These are phyloP conservation scores for Thinopyrum elongatum DNA, from an alignment of 176 grass and related monocot species.

Conservation along the genomic window DNA sequence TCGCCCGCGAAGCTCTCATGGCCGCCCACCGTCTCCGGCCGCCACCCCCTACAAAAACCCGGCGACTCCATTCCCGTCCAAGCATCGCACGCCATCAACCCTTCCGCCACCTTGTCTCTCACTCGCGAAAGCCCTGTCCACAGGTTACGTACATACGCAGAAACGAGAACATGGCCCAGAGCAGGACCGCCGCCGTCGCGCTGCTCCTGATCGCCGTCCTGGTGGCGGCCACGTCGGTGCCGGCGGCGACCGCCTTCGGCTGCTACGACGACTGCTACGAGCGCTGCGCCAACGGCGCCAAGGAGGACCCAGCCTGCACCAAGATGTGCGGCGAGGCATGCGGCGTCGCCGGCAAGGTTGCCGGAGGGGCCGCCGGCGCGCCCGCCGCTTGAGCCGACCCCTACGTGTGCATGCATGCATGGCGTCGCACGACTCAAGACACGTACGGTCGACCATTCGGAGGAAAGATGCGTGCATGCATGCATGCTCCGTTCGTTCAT, in stretches of 20 bases:
- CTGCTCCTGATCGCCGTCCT: conserved; percentile 8
- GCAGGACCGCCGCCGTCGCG: conserved; percentile 14
- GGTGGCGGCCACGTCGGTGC: conserved; percentile 20
- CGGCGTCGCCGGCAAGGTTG: background rate
- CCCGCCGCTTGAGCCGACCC: background rate
- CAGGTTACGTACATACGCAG: background rate
- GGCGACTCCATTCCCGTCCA: background rate
- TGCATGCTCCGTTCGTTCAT: background rate
- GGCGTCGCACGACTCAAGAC: background rate
- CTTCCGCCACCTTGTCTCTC: background rate
- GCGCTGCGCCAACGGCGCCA: conserved; percentile 56
- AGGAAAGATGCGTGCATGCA: background rate
- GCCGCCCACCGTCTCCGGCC: background rate
- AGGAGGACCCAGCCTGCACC: conserved; percentile 39
- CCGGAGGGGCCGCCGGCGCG: background rate
- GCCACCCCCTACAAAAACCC: background rate
- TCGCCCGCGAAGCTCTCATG: background rate
- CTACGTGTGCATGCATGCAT: background rate
- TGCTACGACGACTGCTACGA: conserved; percentile 62
- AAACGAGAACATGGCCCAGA: background rate
- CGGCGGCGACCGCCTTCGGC: conserved; percentile 24
- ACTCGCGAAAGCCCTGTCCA: background rate
- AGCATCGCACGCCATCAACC: background rate
- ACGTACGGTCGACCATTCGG: background rate
- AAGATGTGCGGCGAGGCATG: conserved; percentile 61